Evolutionary conservation across 2,329 filamentous ascomycete species (phyloP).

Genomic region (Alternaria consortialis): DNA sequence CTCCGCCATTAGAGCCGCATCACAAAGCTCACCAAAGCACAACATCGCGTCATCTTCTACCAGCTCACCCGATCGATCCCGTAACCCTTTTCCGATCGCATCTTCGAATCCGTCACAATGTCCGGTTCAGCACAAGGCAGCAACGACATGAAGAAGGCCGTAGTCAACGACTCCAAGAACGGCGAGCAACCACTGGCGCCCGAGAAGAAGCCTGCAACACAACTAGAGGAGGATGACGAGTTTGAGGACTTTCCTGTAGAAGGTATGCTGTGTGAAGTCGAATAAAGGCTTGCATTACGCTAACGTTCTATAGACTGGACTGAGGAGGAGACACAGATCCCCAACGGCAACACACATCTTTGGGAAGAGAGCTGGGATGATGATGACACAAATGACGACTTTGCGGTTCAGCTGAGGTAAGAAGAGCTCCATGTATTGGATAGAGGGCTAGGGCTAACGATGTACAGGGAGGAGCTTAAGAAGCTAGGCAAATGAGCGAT

Average conservation of each 20-base stretch:
- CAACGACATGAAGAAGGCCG: conserved; percentile 52
- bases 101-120: conserved; percentile 49
- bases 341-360: conserved; percentile 79
- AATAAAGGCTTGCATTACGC: background rate
- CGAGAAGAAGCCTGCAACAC: conserved; percentile 68
- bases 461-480: conserved; percentile 83
- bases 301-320: conserved; percentile 73
- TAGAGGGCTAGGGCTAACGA: conserved; percentile 8
- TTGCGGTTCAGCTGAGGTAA: conserved; percentile 91
- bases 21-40: conserved; percentile 18
- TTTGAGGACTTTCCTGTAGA: conserved; percentile 99
- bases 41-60: conserved; percentile 7
- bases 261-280: conserved; percentile 62
- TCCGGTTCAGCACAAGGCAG: conserved; percentile 56
- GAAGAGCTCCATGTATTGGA: conserved; percentile 43
- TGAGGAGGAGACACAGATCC: conserved; percentile 87
- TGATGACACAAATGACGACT: conserved; percentile 96
- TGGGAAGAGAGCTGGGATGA: conserved; percentile 99
- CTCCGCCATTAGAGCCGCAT: conserved; percentile 28
- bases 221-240: conserved; percentile 96
- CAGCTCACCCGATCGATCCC: background rate
- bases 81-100: background rate
- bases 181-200: conserved; percentile 55
- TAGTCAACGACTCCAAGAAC: conserved; percentile 48
- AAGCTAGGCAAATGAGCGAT: conserved; percentile 77